Conservation (phyloP, 768 basidiomycete species). For the Rhodotorula paludigena region DNA sequence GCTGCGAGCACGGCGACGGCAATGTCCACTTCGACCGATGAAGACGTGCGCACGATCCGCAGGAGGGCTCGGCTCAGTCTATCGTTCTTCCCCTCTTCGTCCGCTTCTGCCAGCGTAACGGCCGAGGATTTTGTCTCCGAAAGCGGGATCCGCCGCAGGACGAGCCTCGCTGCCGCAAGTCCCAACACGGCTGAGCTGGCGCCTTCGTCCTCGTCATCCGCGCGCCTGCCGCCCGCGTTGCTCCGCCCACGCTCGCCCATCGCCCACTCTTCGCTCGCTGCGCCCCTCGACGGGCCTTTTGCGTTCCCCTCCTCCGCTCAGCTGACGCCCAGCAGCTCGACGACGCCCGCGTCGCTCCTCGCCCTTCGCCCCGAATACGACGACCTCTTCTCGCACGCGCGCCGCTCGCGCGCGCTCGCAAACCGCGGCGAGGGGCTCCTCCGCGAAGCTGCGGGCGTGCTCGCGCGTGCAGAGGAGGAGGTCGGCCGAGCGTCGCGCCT, state of each 20-base stretch:
- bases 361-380: background rate
- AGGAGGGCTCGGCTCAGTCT: background rate
- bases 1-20: too few species aligned
- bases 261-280: too few species aligned
- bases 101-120: background rate
- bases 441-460: slow-evolving; percentile 8
- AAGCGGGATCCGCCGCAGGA: background rate
- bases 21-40: background rate
- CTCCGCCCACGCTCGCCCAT: too few species aligned
- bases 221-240: background rate
- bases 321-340: too few species aligned
- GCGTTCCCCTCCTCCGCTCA: too few species aligned
- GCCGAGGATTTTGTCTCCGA: background rate
- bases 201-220: too few species aligned
- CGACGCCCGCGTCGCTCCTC: too few species aligned
- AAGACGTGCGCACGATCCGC: background rate
- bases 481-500: background rate
- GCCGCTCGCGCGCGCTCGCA: background rate
- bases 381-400: background rate
- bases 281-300: too few species aligned
- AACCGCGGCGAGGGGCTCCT: background rate
- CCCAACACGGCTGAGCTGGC: too few species aligned
- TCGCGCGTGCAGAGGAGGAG: slow-evolving; percentile 14
- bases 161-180: too few species aligned
- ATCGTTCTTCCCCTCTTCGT: background rate